Evolutionary conservation across 768 basidiomycete genomes (phyloP).

Genomic region (Tylopilus felleus): DNA sequence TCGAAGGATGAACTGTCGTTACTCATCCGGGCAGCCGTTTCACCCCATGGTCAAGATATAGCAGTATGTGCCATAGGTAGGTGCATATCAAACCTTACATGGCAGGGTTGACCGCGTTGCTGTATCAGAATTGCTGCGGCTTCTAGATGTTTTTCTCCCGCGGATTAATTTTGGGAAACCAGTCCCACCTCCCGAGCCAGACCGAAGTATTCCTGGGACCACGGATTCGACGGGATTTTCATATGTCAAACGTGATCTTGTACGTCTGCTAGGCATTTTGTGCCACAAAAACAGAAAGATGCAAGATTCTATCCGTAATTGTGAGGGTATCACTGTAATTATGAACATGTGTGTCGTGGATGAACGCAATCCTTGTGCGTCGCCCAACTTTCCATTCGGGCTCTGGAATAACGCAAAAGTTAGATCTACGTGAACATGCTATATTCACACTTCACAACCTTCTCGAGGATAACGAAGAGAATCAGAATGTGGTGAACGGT

Average conservation of each 20-base stretch:
- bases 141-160: conserved; percentile 81
- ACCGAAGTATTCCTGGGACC: conserved; percentile 22
- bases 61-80: conserved; percentile 59
- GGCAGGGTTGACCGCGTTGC: background rate
- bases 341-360: conserved; percentile 90
- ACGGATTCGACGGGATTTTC: conserved; percentile 60
- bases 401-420: conserved; percentile 4
- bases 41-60: conserved; percentile 41
- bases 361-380: conserved; percentile 90
- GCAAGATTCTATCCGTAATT: conserved; percentile 70
- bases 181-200: conserved; percentile 26
- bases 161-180: conserved; percentile 78
- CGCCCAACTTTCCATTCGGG: background rate
- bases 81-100: conserved; percentile 14
- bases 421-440: conserved; percentile 87
- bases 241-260: conserved; percentile 85
- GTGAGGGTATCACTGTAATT: conserved; percentile 74
- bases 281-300: conserved; percentile 59
- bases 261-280: conserved; percentile 81
- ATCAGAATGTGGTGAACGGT: conserved; percentile 74
- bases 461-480: conserved; percentile 71
- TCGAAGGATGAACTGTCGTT: conserved; percentile 26
- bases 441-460: conserved; percentile 81
- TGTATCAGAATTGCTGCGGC: conserved; percentile 69
- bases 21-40: conserved; percentile 44